Evolutionary conservation across 345 rosid species (phyloP), one percentile per base, ranked within the genome.

Genomic region (Eutrema japonicum): DNA sequence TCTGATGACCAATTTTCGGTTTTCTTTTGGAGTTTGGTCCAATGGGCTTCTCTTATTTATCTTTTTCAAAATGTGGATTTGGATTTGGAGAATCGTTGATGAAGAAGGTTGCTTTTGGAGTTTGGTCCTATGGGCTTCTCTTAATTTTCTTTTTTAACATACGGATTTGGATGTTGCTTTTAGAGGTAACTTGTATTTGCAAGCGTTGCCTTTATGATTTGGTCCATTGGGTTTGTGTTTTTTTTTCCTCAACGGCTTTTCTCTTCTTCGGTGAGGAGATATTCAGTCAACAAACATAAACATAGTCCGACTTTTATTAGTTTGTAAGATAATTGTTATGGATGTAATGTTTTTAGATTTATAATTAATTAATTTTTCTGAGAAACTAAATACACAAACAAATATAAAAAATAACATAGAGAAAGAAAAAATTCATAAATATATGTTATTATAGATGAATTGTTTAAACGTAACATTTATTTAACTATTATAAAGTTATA

Each of bases 41-140:
- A 22, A 22, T 40, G 43, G 43, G 43, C 43, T 40, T 40, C 5
- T 40, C 43, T 40, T 40, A 10, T 40, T 40, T 40, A 40, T 40
- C 11, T 9, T 40, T 1, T 6, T 40, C 9, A 22, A 40, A 40
- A 2, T 40, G 7, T 7, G 43, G 43, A 40, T 7, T 38, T 7
- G 43, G 43, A 40, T 7, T 38, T 38, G 10, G 41, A 38, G 41
- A 7, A 38, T 38, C 41, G 41, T 9, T 38, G 41, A 38, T 40
- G 43, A 10, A 40, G 43, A 40, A 8, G 43, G 26, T 22, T 36
- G 18, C n/a, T 66, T 66, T 13, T 42, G 33, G 63, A 54, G 3
- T 54, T 51, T 12, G 46, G 18, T 72, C 76, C 63, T 52, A 3
- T 51, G 46, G 76, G 69, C 69, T 72, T 62, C 38, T 38, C 8